phyloP scores from a whole-genome alignment of 768 basidiomycete genomes.

The Pluteus cervinus region DNA sequence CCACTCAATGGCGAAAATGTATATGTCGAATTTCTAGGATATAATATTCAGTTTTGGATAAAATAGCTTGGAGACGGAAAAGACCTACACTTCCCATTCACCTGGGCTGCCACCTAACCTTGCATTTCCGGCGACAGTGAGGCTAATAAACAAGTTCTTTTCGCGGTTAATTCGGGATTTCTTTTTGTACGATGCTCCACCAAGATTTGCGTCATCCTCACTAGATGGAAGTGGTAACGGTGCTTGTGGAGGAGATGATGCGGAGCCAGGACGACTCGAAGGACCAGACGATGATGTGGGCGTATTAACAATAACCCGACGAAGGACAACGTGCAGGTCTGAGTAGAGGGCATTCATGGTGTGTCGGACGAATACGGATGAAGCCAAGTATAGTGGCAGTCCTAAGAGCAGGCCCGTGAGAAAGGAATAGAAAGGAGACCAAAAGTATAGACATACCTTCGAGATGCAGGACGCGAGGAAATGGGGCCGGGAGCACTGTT shows the following conservation, averaged over 20 bases:
- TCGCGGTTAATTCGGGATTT: constrained; percentile 36
- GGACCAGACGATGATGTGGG: constrained; percentile 12
- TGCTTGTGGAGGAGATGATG: too few species aligned
- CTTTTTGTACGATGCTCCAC: constrained; percentile 7
- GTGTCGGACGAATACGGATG: constrained; percentile 63
- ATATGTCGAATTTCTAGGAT: constrained; percentile 61
- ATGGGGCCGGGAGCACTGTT: constrained; percentile 54
- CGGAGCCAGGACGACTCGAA: too few species aligned
- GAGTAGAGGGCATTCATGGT: constrained; percentile 73
- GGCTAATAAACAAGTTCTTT: constrained; percentile 50
- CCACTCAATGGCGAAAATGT: constrained; percentile 63
- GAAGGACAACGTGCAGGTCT: constrained; percentile 51
- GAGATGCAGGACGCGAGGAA: constrained; percentile 61
- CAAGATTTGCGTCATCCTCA: constrained; percentile 2
- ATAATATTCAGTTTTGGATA: constrained; percentile 1
- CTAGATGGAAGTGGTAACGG: too few species aligned
- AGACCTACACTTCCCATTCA: constrained; percentile 73
- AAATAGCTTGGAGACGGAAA: constrained; percentile 4
- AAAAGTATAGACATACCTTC: constrained; percentile 46
- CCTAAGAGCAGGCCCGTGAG: constrained; percentile 32
- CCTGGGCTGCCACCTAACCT: constrained; percentile 56
- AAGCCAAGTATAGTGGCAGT: constrained; percentile 65
- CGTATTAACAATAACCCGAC: constrained; percentile 37
- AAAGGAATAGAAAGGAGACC: background rate
- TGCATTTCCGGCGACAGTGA: constrained; percentile 50